Evolutionary conservation across 1,139 yeast genomes (phyloP).

Genomic region (Sugiyamaella castrensis): DNA sequence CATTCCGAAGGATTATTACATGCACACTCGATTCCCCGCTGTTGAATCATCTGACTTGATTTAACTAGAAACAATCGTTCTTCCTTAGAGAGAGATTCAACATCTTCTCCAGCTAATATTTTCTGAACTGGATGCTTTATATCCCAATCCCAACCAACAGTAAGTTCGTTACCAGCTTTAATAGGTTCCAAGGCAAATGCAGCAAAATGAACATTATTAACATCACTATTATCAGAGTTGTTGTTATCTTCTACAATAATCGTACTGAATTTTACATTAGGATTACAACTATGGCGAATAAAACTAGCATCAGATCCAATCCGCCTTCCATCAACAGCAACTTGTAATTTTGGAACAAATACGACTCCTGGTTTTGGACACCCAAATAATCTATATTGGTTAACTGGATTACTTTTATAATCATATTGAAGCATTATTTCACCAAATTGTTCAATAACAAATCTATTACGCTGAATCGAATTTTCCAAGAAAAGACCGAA

Average conservation of each 20-base stretch:
- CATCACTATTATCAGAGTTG: conserved; percentile 19
- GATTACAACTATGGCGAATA: conserved; percentile 67
- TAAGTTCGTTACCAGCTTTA: conserved; percentile 60
- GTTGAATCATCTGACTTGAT: conserved; percentile 25
- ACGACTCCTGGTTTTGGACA: conserved; percentile 78
- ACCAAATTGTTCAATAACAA: conserved; percentile 67
- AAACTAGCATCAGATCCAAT: conserved; percentile 77
- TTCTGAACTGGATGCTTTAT: conserved; percentile 64
- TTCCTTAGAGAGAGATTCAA: conserved; percentile 31
- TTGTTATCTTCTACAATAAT: conserved; percentile 45
- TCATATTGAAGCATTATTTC: conserved; percentile 63
- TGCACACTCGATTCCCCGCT: conserved; percentile 69
- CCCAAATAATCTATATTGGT: conserved; percentile 81
- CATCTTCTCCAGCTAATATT: conserved; percentile 33
- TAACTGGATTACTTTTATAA: conserved; percentile 62
- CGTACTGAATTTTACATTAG: conserved; percentile 67
- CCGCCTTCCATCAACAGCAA: conserved; percentile 74
- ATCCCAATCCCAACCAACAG: conserved; percentile 91
- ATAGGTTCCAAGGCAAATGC: conserved; percentile 59
- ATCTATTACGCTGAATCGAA: conserved; percentile 48
- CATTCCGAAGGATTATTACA: conserved; percentile 43
- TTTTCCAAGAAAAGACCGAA: conserved; percentile 57
- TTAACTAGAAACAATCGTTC: conserved; percentile 29
- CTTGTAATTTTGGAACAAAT: conserved; percentile 48
- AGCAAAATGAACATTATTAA: conserved; percentile 49